Base-by-base conservation (phyloP, 2,329 filamentous ascomycete genomes). In the Thelonectria olida region DNA sequence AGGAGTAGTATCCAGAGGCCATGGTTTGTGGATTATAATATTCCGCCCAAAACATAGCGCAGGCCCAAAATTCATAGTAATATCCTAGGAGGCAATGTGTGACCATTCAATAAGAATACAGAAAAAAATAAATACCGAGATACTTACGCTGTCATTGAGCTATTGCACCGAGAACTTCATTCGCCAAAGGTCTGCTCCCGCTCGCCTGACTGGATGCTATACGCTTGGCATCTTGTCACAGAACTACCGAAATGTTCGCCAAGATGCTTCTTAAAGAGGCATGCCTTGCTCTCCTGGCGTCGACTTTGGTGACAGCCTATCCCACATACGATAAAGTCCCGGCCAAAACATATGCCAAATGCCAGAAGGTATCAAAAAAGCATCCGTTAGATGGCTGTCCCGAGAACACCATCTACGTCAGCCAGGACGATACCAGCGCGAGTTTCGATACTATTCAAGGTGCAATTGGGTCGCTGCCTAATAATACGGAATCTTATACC, bases 391-490 rank as follows among this genome's bases (percentile, higher is more conserved):
- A 74, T 2, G 78, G 78, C 3, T 82, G 80, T 47, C 79, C 80
- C 0, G 48, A 67, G 1, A 75, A 76, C 1, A 81, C 79, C 4
- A 64, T 82, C n/a, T 80, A 77, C 55, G 80, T 82, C n/a, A 77
- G 75, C 61, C 71, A 74, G 34, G 66, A 72, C 22, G 72, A 75
- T 47, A 51, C 70, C 5, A 65, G 55, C n/a, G 79, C 78, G 6
- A 66, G 73, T 27, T 82, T 80, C 62, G 70, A 61, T 34, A 76
- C 71, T 5, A 78, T 82, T 41, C 78, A 80, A 62, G 70, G 73
- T 25, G 80, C 80, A 8, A 80, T 82, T 27, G 65, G 73, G 20
- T 80, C 77, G 1, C 59, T 81, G 0, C 73, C 76, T 0, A 75
- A 80, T 34, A 71, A 67, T 15, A 70, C 66, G 8, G 45, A 25